Evolutionary conservation across 768 basidiomycete species (phyloP), one percentile per base, ranked within the genome.

Genomic region (Macrolepiota fuliginosa): DNA sequence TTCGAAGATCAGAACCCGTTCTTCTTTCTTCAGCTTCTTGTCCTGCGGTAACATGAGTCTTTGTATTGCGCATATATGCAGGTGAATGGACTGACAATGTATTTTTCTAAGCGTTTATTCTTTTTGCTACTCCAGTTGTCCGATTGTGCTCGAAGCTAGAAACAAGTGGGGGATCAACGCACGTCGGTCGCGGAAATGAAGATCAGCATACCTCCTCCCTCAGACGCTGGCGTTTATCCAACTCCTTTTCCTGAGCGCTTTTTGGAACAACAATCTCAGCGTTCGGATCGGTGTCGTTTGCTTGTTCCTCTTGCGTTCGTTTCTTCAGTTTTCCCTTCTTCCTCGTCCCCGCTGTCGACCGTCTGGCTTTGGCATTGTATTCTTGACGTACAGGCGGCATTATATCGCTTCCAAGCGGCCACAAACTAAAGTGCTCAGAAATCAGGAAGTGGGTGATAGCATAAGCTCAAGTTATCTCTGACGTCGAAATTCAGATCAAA

Each of bases 1-100:
- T 65, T 92, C 85, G 58, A 96, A 87, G 13, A 97, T 80, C 19
- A 80, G 72, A 3, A 85, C 69, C 49, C 94, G 84, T 63, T 93
- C 92, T 69, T 97, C 95, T 71, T 94, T 92, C 75, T 90, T 93
- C 52, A 96, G 76, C 74, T 96, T 96, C 76, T 95, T 95, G 54
- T 93, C 90, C 93, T 95, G 64, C 52, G 60, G 45, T 29, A 56
- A 63, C 11, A 62, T 62, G 11, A 62, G 35, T 55, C 22, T 35
- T 55, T 13, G 32, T 19, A 32, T 15, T 7, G 15, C 52, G 56
- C 17, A 12, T 39, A 45, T 42, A 39, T 7, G n/a, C 45, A 10
- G 9, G 51, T 19, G 39, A 46, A 58, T 39, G 11, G 11, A 75
- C 89, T 68, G 59, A 93, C 94, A 67, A 98, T 95, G 69, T 94